Evolutionary conservation across 1,139 yeast genomes (phyloP).

Genomic region (Pichia sp.): DNA sequence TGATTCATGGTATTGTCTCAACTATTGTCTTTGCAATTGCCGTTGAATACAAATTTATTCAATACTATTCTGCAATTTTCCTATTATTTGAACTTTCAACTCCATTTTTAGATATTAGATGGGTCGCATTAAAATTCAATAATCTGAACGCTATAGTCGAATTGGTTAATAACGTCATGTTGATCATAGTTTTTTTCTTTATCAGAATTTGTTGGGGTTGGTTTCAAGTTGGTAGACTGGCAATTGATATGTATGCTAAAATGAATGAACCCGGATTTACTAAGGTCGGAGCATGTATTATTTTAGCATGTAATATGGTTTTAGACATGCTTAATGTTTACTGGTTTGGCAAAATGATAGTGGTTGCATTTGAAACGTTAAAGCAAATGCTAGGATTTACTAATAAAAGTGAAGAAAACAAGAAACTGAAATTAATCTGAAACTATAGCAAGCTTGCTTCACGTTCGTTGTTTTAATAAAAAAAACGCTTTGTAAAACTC

Average conservation of each 20-base stretch:
- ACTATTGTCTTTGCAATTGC: conserved; percentile 63
- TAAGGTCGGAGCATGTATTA: conserved; percentile 40
- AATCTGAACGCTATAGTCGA: conserved; percentile 44
- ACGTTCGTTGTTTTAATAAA: too few relatives aligned
- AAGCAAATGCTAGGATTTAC: conserved; percentile 25
- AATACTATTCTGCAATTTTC: conserved; percentile 80
- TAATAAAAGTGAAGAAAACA: conserved; percentile 19
- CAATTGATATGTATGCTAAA: conserved; percentile 44
- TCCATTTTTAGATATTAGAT: conserved; percentile 85
- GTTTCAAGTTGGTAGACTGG: conserved; percentile 54
- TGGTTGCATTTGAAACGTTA: conserved; percentile 55
- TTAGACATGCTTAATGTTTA: conserved; percentile 64
- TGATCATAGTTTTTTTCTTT: conserved; percentile 64
- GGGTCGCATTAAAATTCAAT: conserved; percentile 80
- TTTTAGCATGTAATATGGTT: conserved; percentile 55
- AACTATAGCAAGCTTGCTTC: too few relatives aligned
- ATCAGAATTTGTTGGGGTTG: conserved; percentile 87
- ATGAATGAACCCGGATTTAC: conserved; percentile 38
- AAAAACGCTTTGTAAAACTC: neutral
- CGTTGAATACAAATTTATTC: conserved; percentile 58
- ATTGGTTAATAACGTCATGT: conserved; percentile 60
- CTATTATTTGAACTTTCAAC: conserved; percentile 85
- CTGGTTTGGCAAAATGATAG: conserved; percentile 82
- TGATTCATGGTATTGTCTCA: conserved; percentile 82
- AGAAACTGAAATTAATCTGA: conserved; percentile 29